Evolutionary conservation across 768 basidiomycete genomes (phyloP), one percentile per base, ranked within the genome.

Genomic region (Dioszegia crocea): DNA sequence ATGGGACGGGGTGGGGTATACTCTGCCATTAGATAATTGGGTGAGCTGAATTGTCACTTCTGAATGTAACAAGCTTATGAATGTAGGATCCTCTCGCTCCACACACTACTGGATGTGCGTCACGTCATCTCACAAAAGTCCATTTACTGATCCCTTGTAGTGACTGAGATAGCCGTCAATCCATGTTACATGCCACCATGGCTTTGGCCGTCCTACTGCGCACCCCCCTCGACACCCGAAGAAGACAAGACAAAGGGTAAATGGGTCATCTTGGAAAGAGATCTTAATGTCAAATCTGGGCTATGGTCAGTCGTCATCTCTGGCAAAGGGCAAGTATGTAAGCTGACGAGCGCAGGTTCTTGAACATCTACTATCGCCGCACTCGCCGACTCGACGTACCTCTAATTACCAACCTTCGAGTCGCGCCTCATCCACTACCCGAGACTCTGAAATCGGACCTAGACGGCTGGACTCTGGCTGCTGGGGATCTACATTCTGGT

Each of bases 211-310:
- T 82, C 84, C 24, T 62, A 88, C 11, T 97, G 92, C 72, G 76
- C 77, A 0, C 92, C 92, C 0, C 74, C 80, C 0, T 83, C 86
- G 1, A 89, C 85, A 1, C 79, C 80, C 11, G 87, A 89, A 70
- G 76, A 86, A 47, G 88, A 91, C 70, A 85, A 86, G 4, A 83
- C 61, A 9, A 70, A 76, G 26, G 81, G 81, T 1, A 88, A 86
- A 66, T 99, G 94, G 94, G 90, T 94, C 1, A 84, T 88, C 14
- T 86, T 99, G 12, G 84, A 85, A 38, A 82, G 84, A 44, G 88
- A 97, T 78, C 76, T 97, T 31, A 92, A 92, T 71, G 63, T 80
- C 31, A 80, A 82, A 80, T 78, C 72, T 65, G 86, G 80, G 58
- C 74, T 83, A 24, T 86, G 79, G 78, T 89, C 62, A 70, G 83